Evolutionary conservation across 257 asterid genomes (phyloP).

Genomic region (Fraxinus americana): DNA sequence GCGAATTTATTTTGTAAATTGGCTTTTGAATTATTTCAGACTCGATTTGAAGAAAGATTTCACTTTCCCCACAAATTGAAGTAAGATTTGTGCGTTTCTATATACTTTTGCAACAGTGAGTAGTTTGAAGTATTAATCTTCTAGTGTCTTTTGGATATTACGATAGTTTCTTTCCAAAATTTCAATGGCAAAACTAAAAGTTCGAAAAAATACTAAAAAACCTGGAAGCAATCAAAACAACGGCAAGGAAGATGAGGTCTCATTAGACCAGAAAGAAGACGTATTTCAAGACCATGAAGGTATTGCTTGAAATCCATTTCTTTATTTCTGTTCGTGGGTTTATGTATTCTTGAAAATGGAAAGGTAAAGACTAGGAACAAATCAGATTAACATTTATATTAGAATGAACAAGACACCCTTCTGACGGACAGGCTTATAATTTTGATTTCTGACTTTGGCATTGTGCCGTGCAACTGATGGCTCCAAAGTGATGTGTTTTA

Average conservation of each 20-base stretch:
- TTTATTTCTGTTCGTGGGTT: not conserved
- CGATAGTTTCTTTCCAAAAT: not conserved
- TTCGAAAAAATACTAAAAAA: conserved; percentile 28
- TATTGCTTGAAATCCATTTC: not conserved
- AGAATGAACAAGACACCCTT: not conserved
- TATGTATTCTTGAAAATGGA: not conserved
- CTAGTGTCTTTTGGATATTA: not conserved
- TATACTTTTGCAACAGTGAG: too few species aligned
- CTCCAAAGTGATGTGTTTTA: conserved; percentile 8
- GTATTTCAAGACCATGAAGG: conserved; percentile 41
- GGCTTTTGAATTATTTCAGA: too few species aligned
- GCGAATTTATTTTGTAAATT: too few species aligned
- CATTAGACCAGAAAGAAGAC: conserved; percentile 26
- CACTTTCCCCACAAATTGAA: too few species aligned
- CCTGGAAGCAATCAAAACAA: conserved; percentile 13
- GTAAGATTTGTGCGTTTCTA: too few species aligned
- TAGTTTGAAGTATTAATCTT: too few species aligned
- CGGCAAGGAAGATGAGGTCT: conserved; percentile 21
- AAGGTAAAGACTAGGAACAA: not conserved
- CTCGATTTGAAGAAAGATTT: too few species aligned
- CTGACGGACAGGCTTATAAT: not conserved
- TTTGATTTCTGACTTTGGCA: not conserved
- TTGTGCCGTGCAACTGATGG: not conserved
- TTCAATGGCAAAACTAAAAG: conserved; percentile 43
- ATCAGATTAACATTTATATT: not conserved